Conservation (phyloP, 768 basidiomycete species). For the Mycena capillaripes region DNA sequence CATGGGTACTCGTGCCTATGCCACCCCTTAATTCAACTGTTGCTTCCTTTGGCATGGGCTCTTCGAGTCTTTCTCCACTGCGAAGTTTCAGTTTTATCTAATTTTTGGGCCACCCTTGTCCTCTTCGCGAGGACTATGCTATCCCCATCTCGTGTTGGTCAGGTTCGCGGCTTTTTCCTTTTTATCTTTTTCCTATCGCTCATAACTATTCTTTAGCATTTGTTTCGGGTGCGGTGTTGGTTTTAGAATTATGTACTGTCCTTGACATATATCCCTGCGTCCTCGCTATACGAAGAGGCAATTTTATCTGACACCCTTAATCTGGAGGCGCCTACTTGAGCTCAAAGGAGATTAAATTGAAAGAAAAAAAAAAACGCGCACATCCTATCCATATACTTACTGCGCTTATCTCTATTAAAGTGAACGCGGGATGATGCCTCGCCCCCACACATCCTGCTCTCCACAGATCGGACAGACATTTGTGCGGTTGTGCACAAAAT, state of each 20-base stretch:
- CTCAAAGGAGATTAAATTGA: too few species aligned
- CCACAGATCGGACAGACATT: conserved; percentile 24
- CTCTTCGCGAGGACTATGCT: conserved; percentile 17
- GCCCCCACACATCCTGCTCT: conserved; percentile 14
- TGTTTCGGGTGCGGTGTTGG: background rate
- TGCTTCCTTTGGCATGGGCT: background rate
- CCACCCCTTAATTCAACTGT: background rate
- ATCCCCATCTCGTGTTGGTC: background rate
- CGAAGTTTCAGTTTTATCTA: conserved; percentile 8
- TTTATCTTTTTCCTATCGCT: background rate
- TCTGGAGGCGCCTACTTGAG: too few species aligned
- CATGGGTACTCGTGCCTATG: background rate
- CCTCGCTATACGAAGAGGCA: too few species aligned
- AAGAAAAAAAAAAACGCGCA: too few species aligned
- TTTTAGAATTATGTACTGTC: too few species aligned
- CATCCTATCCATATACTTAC: too few species aligned
- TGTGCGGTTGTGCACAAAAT: conserved; percentile 27
- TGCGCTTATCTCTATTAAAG: too few species aligned
- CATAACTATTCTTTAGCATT: background rate
- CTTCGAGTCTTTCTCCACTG: background rate
- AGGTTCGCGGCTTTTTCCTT: conserved; percentile 15
- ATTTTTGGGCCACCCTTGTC: conserved; percentile 26
- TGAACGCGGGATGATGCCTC: too few species aligned
- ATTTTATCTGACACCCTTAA: too few species aligned
- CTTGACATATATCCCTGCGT: too few species aligned